A percentile compares a stretch with the other conserved stretches of the same genome.
Evolutionary conservation across 257 asterid species (phyloP).

Genomic region (Mitragyna speciosa): DNA sequence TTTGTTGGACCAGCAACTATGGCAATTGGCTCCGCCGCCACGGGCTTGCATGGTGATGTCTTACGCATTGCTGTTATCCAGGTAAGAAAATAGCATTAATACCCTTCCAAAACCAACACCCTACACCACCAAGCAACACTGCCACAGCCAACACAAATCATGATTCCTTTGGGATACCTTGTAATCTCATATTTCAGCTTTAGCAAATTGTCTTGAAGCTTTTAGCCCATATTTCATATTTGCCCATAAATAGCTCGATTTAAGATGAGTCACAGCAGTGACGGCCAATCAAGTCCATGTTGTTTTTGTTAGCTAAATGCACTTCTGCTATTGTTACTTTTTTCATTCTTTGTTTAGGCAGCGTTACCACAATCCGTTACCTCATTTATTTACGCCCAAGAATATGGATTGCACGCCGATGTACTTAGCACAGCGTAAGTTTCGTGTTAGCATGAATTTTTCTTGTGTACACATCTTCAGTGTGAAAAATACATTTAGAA

Average conservation of each 20-base stretch:
- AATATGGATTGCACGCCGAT: slow-evolving; percentile 14
- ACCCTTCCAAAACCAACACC: too few species aligned
- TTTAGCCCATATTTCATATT: too few species aligned
- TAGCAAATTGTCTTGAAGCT: too few species aligned
- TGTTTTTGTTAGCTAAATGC: not conserved
- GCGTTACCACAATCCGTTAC: slow-evolving; percentile 5
- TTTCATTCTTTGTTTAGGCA: not conserved
- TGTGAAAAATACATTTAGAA: too few species aligned
- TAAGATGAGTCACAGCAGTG: too few species aligned
- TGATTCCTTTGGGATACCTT: too few species aligned
- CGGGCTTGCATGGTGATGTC: slow-evolving; percentile 48
- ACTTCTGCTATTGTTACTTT: not conserved
- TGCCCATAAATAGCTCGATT: too few species aligned
- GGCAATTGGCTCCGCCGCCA: slow-evolving; percentile 39
- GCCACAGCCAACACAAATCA: too few species aligned
- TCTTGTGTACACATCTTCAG: not conserved
- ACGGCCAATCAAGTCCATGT: not conserved
- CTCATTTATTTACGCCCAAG: slow-evolving; percentile 13
- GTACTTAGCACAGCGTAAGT: slow-evolving; percentile 19
- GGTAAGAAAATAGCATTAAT: slow-evolving; percentile 26
- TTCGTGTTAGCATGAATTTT: not conserved
- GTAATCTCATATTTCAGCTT: too few species aligned
- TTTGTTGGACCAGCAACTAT: slow-evolving; percentile 46
- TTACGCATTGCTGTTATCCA: slow-evolving; percentile 52
- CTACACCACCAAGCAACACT: too few species aligned